Conservation (phyloP, 2,329 filamentous ascomycete species). For the Talaromyces islandicus region DNA sequence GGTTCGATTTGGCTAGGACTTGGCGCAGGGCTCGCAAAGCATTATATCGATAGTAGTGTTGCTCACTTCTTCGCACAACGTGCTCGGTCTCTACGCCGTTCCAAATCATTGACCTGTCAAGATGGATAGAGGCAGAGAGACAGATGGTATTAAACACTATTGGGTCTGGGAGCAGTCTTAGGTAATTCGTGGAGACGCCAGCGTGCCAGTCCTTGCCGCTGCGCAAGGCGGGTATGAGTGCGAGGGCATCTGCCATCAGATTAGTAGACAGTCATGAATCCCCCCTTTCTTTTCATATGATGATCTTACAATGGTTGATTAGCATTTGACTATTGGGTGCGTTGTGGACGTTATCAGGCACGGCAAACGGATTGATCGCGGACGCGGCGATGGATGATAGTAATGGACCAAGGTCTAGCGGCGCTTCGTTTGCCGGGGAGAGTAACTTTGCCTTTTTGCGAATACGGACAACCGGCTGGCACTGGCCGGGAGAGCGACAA, state of each 20-base stretch:
- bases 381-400: background rate
- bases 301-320: slow-evolving; percentile 8
- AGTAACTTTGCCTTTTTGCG: background rate
- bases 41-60: slow-evolving; percentile 7
- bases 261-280: background rate
- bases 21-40: slow-evolving; percentile 6
- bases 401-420: background rate
- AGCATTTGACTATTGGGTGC: slow-evolving; percentile 4
- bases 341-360: background rate
- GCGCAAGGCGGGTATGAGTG: slow-evolving; percentile 6
- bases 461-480: background rate
- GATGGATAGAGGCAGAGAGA: slow-evolving; percentile 8
- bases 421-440: background rate
- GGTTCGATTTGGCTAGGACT: background rate
- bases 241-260: background rate
- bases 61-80: background rate
- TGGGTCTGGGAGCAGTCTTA: slow-evolving; percentile 3
- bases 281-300: background rate
- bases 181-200: slow-evolving; percentile 1
- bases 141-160: slow-evolving; percentile 9
- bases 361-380: background rate
- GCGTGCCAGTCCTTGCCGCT: background rate
- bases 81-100: slow-evolving; percentile 1
- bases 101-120: slow-evolving; percentile 7
- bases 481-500: background rate